A percentile compares a stretch with the other conserved stretches of the same genome.
phyloP scores from a whole-genome alignment of 441 rosid genomes.

The Kokia cookei region DNA sequence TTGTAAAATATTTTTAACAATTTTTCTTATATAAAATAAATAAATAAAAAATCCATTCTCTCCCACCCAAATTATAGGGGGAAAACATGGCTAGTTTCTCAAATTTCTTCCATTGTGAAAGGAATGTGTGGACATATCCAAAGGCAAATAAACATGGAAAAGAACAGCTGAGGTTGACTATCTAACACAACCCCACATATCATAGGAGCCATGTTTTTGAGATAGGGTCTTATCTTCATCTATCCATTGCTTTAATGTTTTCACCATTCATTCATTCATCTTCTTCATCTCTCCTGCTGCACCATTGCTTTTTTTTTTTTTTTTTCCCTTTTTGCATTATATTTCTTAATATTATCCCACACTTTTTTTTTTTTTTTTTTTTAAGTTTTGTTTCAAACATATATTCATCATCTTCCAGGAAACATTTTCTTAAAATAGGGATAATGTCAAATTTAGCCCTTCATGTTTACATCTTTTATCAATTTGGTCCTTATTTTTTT shows the following conservation, averaged over 20 bases:
- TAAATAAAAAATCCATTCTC: background rate
- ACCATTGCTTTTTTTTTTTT: slow-evolving; percentile 13
- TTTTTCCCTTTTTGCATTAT: background rate
- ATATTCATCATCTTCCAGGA: no score
- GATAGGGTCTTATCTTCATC: slow-evolving; percentile 45
- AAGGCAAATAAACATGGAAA: background rate
- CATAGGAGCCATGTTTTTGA: slow-evolving; percentile 29
- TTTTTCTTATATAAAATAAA: no score
- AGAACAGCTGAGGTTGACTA: background rate
- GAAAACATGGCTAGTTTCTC: background rate
- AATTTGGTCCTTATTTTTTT: no score
- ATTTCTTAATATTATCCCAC: background rate
- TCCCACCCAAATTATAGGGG: background rate
- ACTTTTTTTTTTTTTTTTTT: background rate
- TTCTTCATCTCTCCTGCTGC: background rate
- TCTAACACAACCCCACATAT: background rate
- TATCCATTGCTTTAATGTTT: background rate
- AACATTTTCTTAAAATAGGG: no score
- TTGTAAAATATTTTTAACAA: no score
- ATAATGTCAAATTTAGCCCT: no score
- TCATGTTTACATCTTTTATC: no score
- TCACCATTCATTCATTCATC: slow-evolving; percentile 8
- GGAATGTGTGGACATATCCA: background rate
- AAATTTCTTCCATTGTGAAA: background rate
- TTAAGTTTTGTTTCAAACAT: background rate